Evolutionary conservation across 1,284 basidiomycete species (phyloP).

Genomic region (Schizophyllum amplum): DNA sequence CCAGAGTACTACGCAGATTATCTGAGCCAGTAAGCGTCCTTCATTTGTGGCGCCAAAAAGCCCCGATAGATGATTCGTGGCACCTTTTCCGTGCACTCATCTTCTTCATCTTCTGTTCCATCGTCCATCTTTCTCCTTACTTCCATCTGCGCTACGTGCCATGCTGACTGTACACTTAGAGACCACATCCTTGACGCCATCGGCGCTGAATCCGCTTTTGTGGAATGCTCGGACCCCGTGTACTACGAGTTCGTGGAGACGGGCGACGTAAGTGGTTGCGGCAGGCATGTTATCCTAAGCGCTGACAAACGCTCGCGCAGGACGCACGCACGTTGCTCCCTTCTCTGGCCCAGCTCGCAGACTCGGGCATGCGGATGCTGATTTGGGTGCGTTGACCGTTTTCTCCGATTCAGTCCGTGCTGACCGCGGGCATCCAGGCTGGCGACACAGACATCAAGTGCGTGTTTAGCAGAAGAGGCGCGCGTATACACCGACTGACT

Average conservation of each 20-base stretch:
- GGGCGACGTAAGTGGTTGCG: constrained; percentile 33
- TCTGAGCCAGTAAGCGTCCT: constrained; percentile 25
- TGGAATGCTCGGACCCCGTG: constrained; percentile 37
- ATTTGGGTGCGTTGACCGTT: constrained; percentile 42
- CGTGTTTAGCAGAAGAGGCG: no score
- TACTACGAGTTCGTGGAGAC: constrained; percentile 30
- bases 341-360: constrained; percentile 39
- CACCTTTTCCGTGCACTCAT: no score
- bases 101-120: no score
- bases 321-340: constrained; percentile 48
- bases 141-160: no score
- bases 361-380: constrained; percentile 40
- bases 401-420: no score
- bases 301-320: no score
- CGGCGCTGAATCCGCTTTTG: constrained; percentile 41
- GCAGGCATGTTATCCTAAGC: no score
- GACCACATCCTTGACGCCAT: constrained; percentile 31
- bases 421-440: constrained; percentile 39
- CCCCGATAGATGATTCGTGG: no score
- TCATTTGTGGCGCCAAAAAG: no score
- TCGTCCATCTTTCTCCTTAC: no score
- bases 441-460: constrained; percentile 62
- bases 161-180: no score
- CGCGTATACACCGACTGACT: no score
- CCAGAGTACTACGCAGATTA: constrained; percentile 46